Evolutionary conservation across 148 eudicot genomes (phyloP), one percentile per base, ranked within the genome.

Genomic region (Amaranthus cruentus): DNA sequence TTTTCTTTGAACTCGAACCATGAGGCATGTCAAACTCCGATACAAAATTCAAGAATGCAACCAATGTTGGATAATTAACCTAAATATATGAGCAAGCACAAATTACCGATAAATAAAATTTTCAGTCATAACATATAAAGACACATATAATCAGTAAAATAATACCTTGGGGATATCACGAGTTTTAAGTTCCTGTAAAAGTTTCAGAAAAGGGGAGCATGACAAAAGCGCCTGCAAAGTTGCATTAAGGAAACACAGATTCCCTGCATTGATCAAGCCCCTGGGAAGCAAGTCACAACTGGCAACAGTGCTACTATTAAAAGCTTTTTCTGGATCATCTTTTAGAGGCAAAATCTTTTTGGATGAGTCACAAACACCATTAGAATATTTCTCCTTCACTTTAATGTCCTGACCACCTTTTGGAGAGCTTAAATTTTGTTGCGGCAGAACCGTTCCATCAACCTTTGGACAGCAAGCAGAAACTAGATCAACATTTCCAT

Each of bases 191-290:
- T 88, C 92, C 75, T 88, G 91, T 79, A 95, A 77, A 49, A 95
- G 90, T 68, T 84, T 81, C 73, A 95, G 82, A 84, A 95, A 95
- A n/a, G 93, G 98, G 69, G 98, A 84, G 81, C 98, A 95, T 12
- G 97, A 86, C 48, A 91, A 71, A 74, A 95, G 92, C 73, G 98
- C 96, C 80, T 95, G 98, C 72, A 91, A 77, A 57, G 96, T 91
- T 54, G 98, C 96, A 85, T 91, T 95, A 2, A 91, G 85, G 81
- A 95, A 95, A 85, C 98, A 95, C 7, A 91, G 74, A 78, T 95
- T 95, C 68, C 98, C 98, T 58, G 87, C 83, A 81, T 95, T 95
- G 82, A 91, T 82, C 81, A 95, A 85, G 50, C 98, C 98, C 63
- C 97, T 84, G 69, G 97, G 96, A 57, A 87, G 84, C 69, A 95